These are phyloP conservation scores for Sordariomycetes sp. DNA, from an alignment of 2,329 filamentous ascomycete species.

Conservation along the genomic window DNA sequence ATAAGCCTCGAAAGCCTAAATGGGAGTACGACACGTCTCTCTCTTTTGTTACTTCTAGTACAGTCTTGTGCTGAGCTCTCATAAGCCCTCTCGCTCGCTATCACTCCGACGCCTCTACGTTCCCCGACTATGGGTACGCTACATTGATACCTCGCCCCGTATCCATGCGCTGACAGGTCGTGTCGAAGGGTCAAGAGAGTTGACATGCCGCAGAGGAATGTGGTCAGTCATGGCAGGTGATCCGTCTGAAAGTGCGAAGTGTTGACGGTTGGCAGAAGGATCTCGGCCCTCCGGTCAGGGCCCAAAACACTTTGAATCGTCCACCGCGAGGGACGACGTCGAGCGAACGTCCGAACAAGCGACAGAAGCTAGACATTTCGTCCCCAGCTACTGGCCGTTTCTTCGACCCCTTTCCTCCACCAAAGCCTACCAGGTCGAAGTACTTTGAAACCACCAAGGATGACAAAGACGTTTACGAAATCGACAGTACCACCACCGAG, in stretches of 20 bases:
- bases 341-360: too few species aligned
- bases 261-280: conserved; percentile 2
- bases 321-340: too few species aligned
- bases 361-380: too few species aligned
- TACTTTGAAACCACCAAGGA: too few species aligned
- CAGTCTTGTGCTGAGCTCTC: conserved; percentile 1
- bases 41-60: background rate
- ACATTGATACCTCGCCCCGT: background rate
- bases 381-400: too few species aligned
- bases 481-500: too few species aligned
- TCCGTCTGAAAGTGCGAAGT: background rate
- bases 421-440: too few species aligned
- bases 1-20: background rate
- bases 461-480: too few species aligned
- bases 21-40: conserved; percentile 6
- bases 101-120: conserved; percentile 24
- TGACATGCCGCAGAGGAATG: conserved; percentile 4
- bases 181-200: conserved; percentile 6
- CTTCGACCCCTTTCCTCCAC: too few species aligned
- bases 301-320: conserved; percentile 1
- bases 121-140: conserved; percentile 32
- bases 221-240: conserved; percentile 1
- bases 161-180: conserved; percentile 10
- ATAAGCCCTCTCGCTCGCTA: conserved; percentile 24
- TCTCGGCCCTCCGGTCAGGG: background rate